Evolutionary conservation across 345 rosid species (phyloP), one percentile per base, ranked within the genome.

Genomic region (Toxicodendron radicans): DNA sequence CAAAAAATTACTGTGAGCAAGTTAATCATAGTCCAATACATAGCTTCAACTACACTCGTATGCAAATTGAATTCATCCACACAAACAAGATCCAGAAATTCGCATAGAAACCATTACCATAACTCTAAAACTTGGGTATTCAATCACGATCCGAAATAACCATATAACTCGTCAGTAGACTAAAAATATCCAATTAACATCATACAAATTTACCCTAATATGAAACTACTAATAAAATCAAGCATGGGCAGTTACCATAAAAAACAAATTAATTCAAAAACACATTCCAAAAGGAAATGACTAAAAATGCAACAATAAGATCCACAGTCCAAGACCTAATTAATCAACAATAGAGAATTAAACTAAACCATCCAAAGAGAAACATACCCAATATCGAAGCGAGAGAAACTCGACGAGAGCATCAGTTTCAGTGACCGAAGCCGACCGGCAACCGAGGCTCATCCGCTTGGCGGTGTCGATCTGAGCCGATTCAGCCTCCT

Each of bases 381-480:
- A 23, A 53, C 80, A 30, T 76, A 94, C 98, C 98, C 98, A 94
- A 77, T 92, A 94, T 10, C 91, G 92, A 21, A 88, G 90, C 49
- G 98, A 87, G 23, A 92, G 91, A 52, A 89, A 87, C 79, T 92
- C 91, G 48, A 82, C 85, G 49, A 83, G 83, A 32, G 91, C 69
- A 46, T 83, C 92, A 13, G 85, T 73, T 49, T 85, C 83, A 4
- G 83, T 72, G 41, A 82, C 87, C 14, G 91, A 71, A 75, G 86
- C 79, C 18, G 89, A 77, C 79, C 90, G 84, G 21, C 74, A 71
- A 32, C 92, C 93, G 35, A 94, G 93, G 81, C 98, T 94, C 80
- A 94, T 94, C 87, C 91, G 81, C 86, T 94, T 94, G 58, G 97
- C 98, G 0, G 97, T 96, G 51, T 92, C 97, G 83, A 94, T 87